phyloP scores from a whole-genome alignment of 192 early-diverging fungal genomes.

The Pilobolus umbonatus region DNA sequence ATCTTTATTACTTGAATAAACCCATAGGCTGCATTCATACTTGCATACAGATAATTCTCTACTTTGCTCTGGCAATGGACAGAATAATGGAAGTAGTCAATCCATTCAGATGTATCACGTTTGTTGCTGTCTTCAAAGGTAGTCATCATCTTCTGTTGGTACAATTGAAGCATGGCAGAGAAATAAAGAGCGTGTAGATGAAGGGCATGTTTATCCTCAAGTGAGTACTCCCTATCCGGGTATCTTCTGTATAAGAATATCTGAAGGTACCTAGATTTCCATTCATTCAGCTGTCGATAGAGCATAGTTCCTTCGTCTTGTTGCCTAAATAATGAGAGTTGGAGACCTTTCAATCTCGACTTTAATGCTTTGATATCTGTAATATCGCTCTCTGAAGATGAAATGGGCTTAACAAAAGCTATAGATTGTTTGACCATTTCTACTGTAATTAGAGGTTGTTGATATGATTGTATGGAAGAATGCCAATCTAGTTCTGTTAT shows the following conservation, averaged over 20 bases:
- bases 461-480: background rate
- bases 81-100: background rate
- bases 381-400: background rate
- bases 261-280: background rate
- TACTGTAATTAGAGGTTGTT: background rate
- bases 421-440: background rate
- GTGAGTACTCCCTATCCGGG: background rate
- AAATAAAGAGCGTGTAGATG: background rate
- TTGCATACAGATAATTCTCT: background rate
- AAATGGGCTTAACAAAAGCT: background rate
- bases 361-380: background rate
- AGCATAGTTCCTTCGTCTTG: background rate
- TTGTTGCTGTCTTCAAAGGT: background rate
- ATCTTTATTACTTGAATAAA: background rate
- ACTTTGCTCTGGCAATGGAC: background rate
- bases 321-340: background rate
- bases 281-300: background rate
- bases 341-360: background rate
- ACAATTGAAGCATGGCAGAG: background rate
- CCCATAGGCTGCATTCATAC: slow-evolving; percentile 9
- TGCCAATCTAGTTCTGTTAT: background rate
- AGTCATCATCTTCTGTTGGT: background rate
- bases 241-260: background rate
- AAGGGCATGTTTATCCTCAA: background rate
- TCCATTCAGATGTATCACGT: background rate